Evolutionary conservation across 176 grass and related monocot species (phyloP), one percentile per base, ranked within the genome.

Genomic region (Oryza brachyantha): DNA sequence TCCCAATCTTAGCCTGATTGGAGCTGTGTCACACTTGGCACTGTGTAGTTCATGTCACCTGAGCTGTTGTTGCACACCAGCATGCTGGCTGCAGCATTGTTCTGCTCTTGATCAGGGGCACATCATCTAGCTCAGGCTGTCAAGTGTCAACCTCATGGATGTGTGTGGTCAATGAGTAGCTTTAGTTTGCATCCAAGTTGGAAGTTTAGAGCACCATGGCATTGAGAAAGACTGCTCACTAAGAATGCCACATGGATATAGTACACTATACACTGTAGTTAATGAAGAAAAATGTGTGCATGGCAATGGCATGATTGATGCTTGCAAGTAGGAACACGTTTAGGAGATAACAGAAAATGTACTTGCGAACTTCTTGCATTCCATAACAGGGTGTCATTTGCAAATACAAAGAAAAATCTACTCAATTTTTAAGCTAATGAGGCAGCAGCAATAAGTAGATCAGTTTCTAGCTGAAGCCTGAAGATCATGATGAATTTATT

Each of bases 11-110:
- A 52, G 19, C 48, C 48, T 52, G 48, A 52, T 52, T 52, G 48
- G 52, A 57, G 52, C 24, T 57, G 8, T 57, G n/a, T 24, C 52
- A 24, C 52, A 24, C 52, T 57, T 57, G 52, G 52, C 19, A n/a
- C n/a, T 24, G 52, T 57, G 52, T 57, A 8, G 52, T 57, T 57
- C 52, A 24, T 57, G 52, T 57, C 52, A 57, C n/a, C 52, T 57
- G 52, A 57, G 52, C 52, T 57, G 52, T 57, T 76, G 72, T 57
- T 76, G 72, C 72, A 76, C 43, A 46, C 24, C 64, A 70, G 65
- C 52, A 21, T 22, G n/a, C 1, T 24, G 52, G 52, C n/a, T 57
- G 52, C 34, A 16, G 37, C 58, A 48, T 21, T 52, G 17, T 52
- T 68, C 10, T 61, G 77, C 48, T 66, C 64, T 14, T 61, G 64